A percentile compares a stretch with the other conserved stretches of the same genome.
Evolutionary conservation across 805 yeast genomes (phyloP).

Genomic region (Spathaspora gorwiae): DNA sequence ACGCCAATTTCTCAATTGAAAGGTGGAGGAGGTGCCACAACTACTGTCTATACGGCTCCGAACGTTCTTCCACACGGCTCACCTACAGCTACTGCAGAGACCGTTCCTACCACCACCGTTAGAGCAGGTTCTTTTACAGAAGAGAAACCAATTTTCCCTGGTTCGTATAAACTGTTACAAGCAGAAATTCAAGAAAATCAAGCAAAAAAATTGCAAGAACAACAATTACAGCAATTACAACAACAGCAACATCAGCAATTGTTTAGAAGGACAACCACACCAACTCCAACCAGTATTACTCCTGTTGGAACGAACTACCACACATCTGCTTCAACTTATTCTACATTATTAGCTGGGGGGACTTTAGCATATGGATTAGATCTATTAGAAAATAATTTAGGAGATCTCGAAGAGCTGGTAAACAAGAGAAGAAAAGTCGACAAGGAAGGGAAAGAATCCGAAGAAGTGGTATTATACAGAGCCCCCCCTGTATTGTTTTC

Average conservation of each 20-base stretch:
- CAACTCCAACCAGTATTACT: slow-evolving; percentile 9
- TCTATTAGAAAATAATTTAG: slow-evolving; percentile 10
- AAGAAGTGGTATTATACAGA: slow-evolving; percentile 55
- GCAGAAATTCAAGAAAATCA: slow-evolving; percentile 10
- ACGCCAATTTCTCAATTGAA: slow-evolving; percentile 43
- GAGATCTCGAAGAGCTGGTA: slow-evolving; percentile 12
- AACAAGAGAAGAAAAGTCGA: slow-evolving; percentile 21
- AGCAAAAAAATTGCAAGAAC: slow-evolving; percentile 13
- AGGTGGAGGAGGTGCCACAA: slow-evolving; percentile 25
- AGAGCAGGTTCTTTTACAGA: not conserved
- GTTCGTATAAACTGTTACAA: slow-evolving; percentile 9
- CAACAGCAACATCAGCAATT: slow-evolving; percentile 13
- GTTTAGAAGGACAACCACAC: slow-evolving; percentile 11
- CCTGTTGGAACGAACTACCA: slow-evolving; percentile 18
- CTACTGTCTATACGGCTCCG: slow-evolving; percentile 14
- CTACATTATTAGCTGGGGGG: slow-evolving; percentile 36
- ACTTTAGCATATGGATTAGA: slow-evolving; percentile 29
- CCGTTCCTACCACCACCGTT: not conserved
- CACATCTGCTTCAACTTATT: slow-evolving; percentile 29
- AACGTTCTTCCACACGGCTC: slow-evolving; percentile 11
- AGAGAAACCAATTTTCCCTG: slow-evolving; percentile 8
- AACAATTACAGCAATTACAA: slow-evolving; percentile 15
- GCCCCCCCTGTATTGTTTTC: slow-evolving; percentile 54
- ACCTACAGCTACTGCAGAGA: slow-evolving; percentile 3
- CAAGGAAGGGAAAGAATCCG: slow-evolving; percentile 6